phyloP scores from a whole-genome alignment of 1,284 basidiomycete genomes.

The Melampsora americana region DNA sequence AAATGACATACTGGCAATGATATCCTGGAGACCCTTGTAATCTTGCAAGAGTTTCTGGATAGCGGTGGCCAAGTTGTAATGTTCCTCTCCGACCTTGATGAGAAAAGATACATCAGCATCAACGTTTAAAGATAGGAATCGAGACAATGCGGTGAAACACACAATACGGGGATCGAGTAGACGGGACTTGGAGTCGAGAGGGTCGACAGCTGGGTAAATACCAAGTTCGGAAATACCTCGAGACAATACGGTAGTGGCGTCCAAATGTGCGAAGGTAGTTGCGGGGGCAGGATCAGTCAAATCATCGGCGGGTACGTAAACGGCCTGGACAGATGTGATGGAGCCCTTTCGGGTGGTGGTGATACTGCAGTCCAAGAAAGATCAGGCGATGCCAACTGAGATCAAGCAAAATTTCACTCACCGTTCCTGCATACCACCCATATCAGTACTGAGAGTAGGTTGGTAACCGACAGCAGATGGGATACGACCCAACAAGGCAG shows the following conservation, averaged over 20 bases:
- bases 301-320: constrained; percentile 99
- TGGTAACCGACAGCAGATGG: constrained; percentile 99
- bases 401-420: constrained; percentile 54
- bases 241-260: constrained; percentile 96
- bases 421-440: constrained; percentile 92
- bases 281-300: constrained; percentile 99
- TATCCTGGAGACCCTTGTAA: constrained; percentile 95
- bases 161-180: constrained; percentile 98
- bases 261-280: constrained; percentile 99
- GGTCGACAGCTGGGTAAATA: constrained; percentile 99
- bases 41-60: constrained; percentile 99
- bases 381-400: not conserved
- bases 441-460: constrained; percentile 97
- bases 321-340: constrained; percentile 98
- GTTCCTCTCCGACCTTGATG: constrained; percentile 67
- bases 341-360: constrained; percentile 99
- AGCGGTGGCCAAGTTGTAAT: constrained; percentile 90
- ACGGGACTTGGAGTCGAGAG: constrained; percentile 97
- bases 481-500: constrained; percentile 98
- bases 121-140: not conserved
- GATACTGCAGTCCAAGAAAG: constrained; percentile 67
- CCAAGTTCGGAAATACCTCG: constrained; percentile 98
- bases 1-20: constrained; percentile 57
- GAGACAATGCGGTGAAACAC: not conserved
- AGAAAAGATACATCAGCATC: not conserved